Evolutionary conservation across 768 basidiomycete genomes (phyloP).

Genomic region (Crepidotus variabilis): DNA sequence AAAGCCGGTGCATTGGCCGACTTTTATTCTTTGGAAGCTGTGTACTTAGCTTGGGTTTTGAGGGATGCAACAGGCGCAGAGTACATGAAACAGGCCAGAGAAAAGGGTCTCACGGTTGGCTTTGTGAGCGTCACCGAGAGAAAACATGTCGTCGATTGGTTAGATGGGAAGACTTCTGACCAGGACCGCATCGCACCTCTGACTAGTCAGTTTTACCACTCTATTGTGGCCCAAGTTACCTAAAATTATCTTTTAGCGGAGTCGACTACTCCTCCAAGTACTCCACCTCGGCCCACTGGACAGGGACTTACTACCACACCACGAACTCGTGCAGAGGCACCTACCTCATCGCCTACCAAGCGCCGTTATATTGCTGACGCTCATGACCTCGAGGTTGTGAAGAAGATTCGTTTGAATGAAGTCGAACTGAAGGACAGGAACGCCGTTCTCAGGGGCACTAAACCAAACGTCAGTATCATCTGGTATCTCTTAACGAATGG

Average conservation of each 20-base stretch:
- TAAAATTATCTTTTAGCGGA: slow-evolving; percentile 10
- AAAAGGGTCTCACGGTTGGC: slow-evolving; percentile 65
- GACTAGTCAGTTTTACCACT: slow-evolving; percentile 29
- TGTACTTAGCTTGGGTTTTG: slow-evolving; percentile 82
- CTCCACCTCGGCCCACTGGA: slow-evolving; percentile 29
- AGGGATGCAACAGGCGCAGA: slow-evolving; percentile 74
- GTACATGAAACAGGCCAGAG: slow-evolving; percentile 84
- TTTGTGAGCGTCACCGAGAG: slow-evolving; percentile 87
- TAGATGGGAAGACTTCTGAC: slow-evolving; percentile 54
- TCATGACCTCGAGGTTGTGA: slow-evolving; percentile 80
- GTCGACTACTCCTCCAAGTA: slow-evolving; percentile 52
- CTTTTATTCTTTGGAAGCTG: slow-evolving; percentile 75
- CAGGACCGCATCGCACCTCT: slow-evolving; percentile 51
- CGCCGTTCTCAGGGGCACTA: slow-evolving; percentile 77
- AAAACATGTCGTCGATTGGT: slow-evolving; percentile 81
- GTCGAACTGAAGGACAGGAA: slow-evolving; percentile 82
- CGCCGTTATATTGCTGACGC: slow-evolving; percentile 75
- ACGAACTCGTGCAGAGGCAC: slow-evolving; percentile 24
- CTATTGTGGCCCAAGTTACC: neutral
- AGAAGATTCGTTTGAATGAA: slow-evolving; percentile 73
- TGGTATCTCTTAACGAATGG: neutral
- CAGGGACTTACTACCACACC: slow-evolving; percentile 26
- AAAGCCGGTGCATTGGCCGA: slow-evolving; percentile 65
- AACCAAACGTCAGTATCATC: slow-evolving; percentile 67
- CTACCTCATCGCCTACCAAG: slow-evolving; percentile 52